Percentiles rank a stretch among this genome's conserved stretches.
Conservation (phyloP, 768 basidiomycete species). For the Naganishia kalamii region DNA sequence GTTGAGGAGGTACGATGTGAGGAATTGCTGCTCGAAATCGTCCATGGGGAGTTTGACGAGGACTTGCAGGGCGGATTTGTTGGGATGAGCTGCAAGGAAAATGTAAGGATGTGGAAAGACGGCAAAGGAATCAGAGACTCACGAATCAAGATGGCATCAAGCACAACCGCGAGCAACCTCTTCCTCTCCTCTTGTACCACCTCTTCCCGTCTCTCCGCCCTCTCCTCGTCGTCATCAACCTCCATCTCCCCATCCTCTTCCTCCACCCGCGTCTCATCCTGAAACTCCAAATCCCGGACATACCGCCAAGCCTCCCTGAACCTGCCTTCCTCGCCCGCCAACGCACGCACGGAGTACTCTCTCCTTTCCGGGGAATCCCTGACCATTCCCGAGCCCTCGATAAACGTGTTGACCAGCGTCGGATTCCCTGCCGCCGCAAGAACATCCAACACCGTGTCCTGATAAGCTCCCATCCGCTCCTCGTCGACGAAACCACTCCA, state of each 20-base stretch:
- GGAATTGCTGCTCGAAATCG: constrained; percentile 9
- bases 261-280: neutral
- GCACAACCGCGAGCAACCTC: constrained; percentile 3
- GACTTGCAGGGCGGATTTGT: neutral
- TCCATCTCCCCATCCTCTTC: neutral
- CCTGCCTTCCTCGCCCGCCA: constrained; percentile 4
- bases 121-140: neutral
- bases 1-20: constrained; percentile 16
- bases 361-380: neutral
- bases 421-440: neutral
- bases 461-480: neutral
- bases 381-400: neutral
- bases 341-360: neutral
- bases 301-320: constrained; percentile 15
- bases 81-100: constrained; percentile 1
- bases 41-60: constrained; percentile 20
- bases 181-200: constrained; percentile 6
- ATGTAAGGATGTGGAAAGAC: neutral
- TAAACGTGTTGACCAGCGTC: neutral
- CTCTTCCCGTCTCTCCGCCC: neutral
- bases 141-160: constrained; percentile 18
- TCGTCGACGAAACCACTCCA: neutral
- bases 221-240: neutral
- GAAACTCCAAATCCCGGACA: constrained; percentile 18
- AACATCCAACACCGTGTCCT: neutral